Evolutionary conservation across 805 yeast genomes (phyloP).

Genomic region (Candida succiphila): DNA sequence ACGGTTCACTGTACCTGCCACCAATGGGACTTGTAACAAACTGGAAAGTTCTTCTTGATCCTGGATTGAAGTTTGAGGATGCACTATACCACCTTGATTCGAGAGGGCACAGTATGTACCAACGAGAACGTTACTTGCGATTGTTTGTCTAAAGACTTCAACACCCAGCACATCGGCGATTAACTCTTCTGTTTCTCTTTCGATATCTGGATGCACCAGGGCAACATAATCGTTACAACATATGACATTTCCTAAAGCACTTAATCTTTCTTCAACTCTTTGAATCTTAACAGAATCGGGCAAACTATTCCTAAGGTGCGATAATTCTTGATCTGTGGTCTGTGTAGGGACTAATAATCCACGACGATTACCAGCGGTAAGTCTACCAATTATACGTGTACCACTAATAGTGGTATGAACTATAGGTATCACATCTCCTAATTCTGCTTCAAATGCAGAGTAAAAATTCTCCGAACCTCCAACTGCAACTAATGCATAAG

Average conservation of each 20-base stretch:
- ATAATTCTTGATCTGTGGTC: conserved; percentile 96
- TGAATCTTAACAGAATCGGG: conserved; percentile 95
- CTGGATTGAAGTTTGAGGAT: conserved; percentile 93
- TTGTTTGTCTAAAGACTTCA: conserved; percentile 97
- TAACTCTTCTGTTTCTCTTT: conserved; percentile 97
- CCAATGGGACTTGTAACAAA: conserved; percentile 91
- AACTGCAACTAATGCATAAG: conserved; percentile 91
- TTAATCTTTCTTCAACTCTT: conserved; percentile 94
- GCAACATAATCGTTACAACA: conserved; percentile 99
- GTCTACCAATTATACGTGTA: conserved; percentile 93
- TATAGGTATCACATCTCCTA: conserved; percentile 93
- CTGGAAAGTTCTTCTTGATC: conserved; percentile 98
- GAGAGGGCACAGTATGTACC: conserved; percentile 94
- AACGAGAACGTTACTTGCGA: conserved; percentile 95
- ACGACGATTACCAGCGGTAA: conserved; percentile 98
- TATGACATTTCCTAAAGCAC: conserved; percentile 95
- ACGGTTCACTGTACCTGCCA: conserved; percentile 97
- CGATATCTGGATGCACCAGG: conserved; percentile 97
- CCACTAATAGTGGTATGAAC: conserved; percentile 98
- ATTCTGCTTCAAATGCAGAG: conserved; percentile 95
- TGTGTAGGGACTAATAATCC: conserved; percentile 95
- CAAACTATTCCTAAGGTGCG: conserved; percentile 91
- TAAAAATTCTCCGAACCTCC: conserved; percentile 84
- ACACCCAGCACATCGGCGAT: conserved; percentile 98
- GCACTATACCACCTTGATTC: conserved; percentile 97